Conservation (phyloP, 208 protist genomes). For the Crithidia acanthocephali region DNA sequence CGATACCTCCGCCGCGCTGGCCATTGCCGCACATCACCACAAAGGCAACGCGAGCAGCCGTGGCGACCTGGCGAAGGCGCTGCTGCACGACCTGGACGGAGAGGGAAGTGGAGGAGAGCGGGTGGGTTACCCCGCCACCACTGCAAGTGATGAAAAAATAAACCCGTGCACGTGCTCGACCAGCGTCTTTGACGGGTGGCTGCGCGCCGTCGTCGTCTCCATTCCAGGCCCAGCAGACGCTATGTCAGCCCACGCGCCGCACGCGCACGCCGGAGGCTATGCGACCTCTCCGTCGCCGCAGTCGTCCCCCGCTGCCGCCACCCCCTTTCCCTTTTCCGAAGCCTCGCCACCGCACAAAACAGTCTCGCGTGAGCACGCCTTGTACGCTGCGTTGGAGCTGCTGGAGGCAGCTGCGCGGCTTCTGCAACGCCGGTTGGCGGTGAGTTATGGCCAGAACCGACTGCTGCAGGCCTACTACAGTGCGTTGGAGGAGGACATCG, state of each 20-base stretch:
- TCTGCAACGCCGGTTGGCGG: conserved; percentile 35
- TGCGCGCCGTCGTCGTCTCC: conserved; percentile 42
- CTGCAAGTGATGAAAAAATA: conserved; percentile 13
- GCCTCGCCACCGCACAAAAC: not conserved
- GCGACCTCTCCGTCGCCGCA: not conserved
- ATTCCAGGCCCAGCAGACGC: conserved; percentile 39
- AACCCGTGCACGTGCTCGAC: conserved; percentile 41
- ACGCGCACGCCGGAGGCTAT: not conserved
- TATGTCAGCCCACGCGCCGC: not conserved
- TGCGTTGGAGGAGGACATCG: conserved; percentile 63
- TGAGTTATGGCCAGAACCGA: conserved; percentile 34
- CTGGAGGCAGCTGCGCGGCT: conserved; percentile 44
- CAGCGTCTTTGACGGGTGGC: conserved; percentile 44
- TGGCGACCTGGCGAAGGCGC: not conserved
- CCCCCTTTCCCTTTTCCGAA: not conserved
- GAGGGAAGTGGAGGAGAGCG: conserved; percentile 14
- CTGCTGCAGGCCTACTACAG: conserved; percentile 68
- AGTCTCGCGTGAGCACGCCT: conserved; percentile 32
- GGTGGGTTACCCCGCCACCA: conserved; percentile 21
- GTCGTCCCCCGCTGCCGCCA: not conserved
- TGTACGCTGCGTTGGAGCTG: conserved; percentile 41
- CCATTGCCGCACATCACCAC: not conserved
- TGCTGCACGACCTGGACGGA: conserved; percentile 1
- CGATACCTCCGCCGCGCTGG: not conserved
- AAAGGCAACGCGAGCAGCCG: not conserved